Percentiles rank a stretch among this genome's conserved stretches.
phyloP scores from a whole-genome alignment of 2,329 filamentous ascomycete species.

The Epichloe sibirici region DNA sequence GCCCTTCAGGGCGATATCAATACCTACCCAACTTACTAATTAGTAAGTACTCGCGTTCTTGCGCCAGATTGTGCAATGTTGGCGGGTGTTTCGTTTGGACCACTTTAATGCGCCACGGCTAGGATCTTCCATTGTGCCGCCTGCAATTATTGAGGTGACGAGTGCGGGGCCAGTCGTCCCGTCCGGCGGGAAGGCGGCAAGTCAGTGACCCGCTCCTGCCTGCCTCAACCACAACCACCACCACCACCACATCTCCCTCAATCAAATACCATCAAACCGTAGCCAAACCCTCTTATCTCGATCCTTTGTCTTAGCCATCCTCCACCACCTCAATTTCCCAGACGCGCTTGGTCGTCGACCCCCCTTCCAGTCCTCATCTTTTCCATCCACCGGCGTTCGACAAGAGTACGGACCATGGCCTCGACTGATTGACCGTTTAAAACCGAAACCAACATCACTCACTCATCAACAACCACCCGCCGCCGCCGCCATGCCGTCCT shows the following conservation, averaged over 20 bases:
- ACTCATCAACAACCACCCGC: background rate
- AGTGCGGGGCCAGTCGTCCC: no score
- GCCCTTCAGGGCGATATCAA: no score
- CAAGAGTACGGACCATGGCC: constrained; percentile 24
- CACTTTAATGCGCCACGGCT: background rate
- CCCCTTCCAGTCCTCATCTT: background rate
- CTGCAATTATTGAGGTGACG: no score
- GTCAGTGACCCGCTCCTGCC: constrained; percentile 1
- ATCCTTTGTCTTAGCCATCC: background rate
- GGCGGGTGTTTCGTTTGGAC: background rate
- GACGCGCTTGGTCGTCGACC: no score
- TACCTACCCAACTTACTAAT: no score
- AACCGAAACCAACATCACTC: background rate
- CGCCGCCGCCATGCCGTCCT: constrained; percentile 33
- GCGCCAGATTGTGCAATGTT: background rate
- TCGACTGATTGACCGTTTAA: constrained; percentile 20
- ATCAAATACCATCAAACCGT: background rate
- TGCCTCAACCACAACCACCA: background rate
- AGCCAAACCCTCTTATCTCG: no score
- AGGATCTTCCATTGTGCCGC: background rate
- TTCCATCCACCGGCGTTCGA: background rate
- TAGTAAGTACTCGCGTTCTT: no score
- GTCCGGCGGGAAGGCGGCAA: background rate
- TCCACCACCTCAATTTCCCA: background rate
- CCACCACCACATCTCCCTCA: background rate